A percentile compares a stretch with the other conserved stretches of the same genome.
phyloP scores from a whole-genome alignment of 2,329 filamentous ascomycete genomes.

The Neoarthrinium moseri region DNA sequence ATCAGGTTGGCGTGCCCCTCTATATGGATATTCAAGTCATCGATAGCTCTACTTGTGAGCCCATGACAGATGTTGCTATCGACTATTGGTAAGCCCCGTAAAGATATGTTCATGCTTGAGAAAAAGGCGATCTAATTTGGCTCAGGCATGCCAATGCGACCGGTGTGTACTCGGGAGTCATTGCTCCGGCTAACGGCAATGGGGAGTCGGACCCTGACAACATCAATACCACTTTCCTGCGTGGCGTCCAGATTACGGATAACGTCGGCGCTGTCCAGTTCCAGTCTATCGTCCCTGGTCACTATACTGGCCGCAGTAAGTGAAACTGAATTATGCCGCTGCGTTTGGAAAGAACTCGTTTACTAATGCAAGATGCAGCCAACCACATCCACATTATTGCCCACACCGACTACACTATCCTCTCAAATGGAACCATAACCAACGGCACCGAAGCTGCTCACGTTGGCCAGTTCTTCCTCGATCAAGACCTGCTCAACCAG shows the following conservation, averaged over 20 bases:
- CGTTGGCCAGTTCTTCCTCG: constrained; percentile 65
- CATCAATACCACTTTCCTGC: not conserved
- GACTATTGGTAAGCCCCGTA: too few species aligned
- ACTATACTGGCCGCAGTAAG: not conserved
- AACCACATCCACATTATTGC: constrained; percentile 49
- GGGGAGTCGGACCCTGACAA: not conserved
- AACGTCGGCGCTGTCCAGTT: not conserved
- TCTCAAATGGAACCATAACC: constrained; percentile 45
- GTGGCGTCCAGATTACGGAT: not conserved
- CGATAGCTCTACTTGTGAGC: too few species aligned
- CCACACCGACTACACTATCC: constrained; percentile 36
- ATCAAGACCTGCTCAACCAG: constrained; percentile 51
- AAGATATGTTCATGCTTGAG: too few species aligned
- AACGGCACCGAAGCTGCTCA: constrained; percentile 47
- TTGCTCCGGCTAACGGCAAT: not conserved
- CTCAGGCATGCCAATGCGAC: too few species aligned
- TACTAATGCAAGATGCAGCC: too few species aligned
- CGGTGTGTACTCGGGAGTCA: not conserved
- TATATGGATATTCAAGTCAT: too few species aligned
- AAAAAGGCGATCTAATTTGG: too few species aligned
- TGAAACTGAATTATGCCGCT: too few species aligned
- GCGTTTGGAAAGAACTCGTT: too few species aligned
- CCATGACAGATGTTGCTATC: too few species aligned
- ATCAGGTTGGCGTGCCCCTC: too few species aligned
- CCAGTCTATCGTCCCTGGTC: not conserved